phyloP scores from a whole-genome alignment of 192 early-diverging fungal species.

The Gaertneriomyces semiglobifer region DNA sequence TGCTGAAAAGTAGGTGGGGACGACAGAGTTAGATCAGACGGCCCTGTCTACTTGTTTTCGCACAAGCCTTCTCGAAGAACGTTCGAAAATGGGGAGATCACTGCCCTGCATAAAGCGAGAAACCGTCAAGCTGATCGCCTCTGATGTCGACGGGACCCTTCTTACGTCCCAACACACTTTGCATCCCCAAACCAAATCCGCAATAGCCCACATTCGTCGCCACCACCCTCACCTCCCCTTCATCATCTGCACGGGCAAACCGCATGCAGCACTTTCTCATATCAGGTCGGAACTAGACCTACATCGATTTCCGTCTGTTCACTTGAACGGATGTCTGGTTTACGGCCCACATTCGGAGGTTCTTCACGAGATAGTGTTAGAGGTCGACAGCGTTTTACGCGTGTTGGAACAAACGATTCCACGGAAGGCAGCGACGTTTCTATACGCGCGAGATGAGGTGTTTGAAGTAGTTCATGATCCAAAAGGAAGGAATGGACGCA shows the following conservation, averaged over 20 bases:
- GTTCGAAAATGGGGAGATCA: too few species aligned
- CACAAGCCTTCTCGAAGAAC: too few species aligned
- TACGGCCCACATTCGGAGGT: constrained; percentile 2
- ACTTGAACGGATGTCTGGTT: constrained; percentile 18
- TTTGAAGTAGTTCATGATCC: constrained; percentile 20
- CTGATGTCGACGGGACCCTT: constrained; percentile 33
- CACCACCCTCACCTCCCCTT: constrained; percentile 24
- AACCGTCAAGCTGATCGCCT: constrained; percentile 13
- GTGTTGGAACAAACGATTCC: background rate
- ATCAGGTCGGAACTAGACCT: constrained; percentile 18
- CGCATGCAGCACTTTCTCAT: constrained; percentile 10
- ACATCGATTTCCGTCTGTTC: background rate
- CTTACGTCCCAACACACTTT: constrained; percentile 16
- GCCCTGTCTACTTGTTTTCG: too few species aligned
- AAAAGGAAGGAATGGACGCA: background rate
- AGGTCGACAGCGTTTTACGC: background rate
- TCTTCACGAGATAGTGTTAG: background rate
- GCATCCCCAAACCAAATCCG: constrained; percentile 7
- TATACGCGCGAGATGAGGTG: constrained; percentile 13
- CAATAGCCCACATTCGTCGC: constrained; percentile 13
- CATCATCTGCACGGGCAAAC: constrained; percentile 27
- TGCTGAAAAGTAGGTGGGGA: too few species aligned
- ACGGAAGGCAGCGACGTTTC: background rate
- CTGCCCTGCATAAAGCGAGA: background rate
- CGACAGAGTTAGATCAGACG: too few species aligned